Percentiles rank a stretch among this genome's conserved stretches.
phyloP scores from a whole-genome alignment of 2,329 filamentous ascomycete species.

The Alternaria atra region DNA sequence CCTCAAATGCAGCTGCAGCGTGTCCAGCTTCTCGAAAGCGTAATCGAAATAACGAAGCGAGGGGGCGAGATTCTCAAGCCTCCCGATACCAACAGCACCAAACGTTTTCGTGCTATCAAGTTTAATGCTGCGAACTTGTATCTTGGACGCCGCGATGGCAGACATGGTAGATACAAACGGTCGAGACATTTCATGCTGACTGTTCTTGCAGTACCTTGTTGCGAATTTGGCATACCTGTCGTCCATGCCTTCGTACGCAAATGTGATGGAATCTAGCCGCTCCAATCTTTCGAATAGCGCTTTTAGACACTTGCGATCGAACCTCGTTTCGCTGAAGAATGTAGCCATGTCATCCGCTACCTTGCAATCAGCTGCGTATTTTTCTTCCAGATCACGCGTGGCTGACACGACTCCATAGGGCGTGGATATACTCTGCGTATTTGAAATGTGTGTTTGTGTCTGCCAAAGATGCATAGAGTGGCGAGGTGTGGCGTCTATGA shows the following conservation, averaged over 20 bases:
- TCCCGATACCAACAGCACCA: conserved; percentile 34
- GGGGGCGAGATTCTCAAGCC: conserved; percentile 30
- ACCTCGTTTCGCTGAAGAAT: conserved; percentile 40
- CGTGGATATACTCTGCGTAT: conserved; percentile 12
- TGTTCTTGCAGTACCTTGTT: conserved; percentile 29
- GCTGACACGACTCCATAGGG: neutral
- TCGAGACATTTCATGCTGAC: conserved; percentile 40
- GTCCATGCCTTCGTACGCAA: conserved; percentile 28
- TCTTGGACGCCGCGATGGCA: conserved; percentile 25
- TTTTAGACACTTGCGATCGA: conserved; percentile 31
- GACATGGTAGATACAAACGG: conserved; percentile 38
- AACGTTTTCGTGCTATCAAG: conserved; percentile 3
- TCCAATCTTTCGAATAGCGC: conserved; percentile 25
- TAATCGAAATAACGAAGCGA: conserved; percentile 19
- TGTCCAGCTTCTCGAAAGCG: conserved; percentile 25
- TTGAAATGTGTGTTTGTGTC: conserved; percentile 17
- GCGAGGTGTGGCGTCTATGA: conserved; percentile 40
- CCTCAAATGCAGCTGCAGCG: conserved; percentile 34
- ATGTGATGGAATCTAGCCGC: conserved; percentile 12
- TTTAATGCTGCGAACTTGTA: conserved; percentile 20
- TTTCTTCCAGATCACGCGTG: conserved; percentile 6
- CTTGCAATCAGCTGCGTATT: conserved; percentile 10
- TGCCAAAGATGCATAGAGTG: conserved; percentile 37
- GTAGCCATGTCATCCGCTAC: conserved; percentile 18
- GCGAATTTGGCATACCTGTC: conserved; percentile 23